A percentile compares a stretch with the other conserved stretches of the same genome.
phyloP scores from a whole-genome alignment of 31 red algal species.

The Asparagopsis taxiformis region DNA sequence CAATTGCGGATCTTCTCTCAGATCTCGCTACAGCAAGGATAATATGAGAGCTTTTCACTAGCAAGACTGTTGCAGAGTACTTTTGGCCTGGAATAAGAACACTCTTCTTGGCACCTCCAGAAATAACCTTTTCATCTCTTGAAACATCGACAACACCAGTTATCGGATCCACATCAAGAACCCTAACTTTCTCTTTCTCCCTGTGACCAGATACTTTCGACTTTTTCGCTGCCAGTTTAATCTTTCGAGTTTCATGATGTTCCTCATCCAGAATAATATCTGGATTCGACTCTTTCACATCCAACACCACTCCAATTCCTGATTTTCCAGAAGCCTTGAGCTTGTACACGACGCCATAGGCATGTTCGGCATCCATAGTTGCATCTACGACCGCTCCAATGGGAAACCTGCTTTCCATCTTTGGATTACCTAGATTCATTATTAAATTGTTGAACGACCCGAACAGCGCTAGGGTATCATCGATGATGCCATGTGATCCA shows the following conservation, averaged over 20 bases:
- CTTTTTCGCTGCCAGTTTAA: background rate
- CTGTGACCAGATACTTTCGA: background rate
- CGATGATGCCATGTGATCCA: conserved; percentile 8
- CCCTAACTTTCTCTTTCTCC: conserved; percentile 17
- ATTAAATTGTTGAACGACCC: conserved; percentile 20
- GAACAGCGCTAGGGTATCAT: conserved; percentile 32
- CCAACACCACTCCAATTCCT: conserved; percentile 20
- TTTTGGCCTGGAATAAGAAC: conserved; percentile 3
- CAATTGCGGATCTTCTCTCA: conserved; percentile 43
- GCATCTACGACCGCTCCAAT: conserved; percentile 37
- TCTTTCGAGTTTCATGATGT: conserved; percentile 1
- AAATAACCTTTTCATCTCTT: conserved; percentile 31
- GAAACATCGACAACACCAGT: conserved; percentile 71
- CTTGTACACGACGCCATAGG: conserved; percentile 37
- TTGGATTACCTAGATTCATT: conserved; percentile 1
- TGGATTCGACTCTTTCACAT: background rate
- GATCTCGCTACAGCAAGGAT: conserved; percentile 47
- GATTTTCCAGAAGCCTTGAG: conserved; percentile 4
- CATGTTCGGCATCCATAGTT: conserved; percentile 1
- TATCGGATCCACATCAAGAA: conserved; percentile 66
- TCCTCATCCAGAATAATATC: background rate
- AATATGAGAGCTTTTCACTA: conserved; percentile 59
- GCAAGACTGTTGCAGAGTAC: conserved; percentile 40
- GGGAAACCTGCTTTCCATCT: conserved; percentile 23
- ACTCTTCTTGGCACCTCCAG: conserved; percentile 22